phyloP scores from a whole-genome alignment of 2,329 filamentous ascomycete species.

The Aspergillus arachidicola region DNA sequence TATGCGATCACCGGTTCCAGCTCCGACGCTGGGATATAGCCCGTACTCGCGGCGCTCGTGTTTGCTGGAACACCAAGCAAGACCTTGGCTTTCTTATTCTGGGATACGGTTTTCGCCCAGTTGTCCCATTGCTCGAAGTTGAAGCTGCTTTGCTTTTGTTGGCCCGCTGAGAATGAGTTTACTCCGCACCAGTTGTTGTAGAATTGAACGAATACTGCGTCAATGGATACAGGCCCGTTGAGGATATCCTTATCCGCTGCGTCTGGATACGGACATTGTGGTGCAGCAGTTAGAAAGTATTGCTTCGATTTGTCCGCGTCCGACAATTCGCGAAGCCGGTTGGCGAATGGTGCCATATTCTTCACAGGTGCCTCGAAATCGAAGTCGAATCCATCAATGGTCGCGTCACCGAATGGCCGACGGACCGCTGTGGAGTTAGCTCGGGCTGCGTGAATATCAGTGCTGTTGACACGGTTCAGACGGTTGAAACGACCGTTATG shows the following conservation, averaged over 20 bases:
- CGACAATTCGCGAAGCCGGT: conserved; percentile 59
- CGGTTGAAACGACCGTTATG: not conserved
- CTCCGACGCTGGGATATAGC: conserved; percentile 55
- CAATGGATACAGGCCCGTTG: conserved; percentile 56
- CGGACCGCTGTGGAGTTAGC: conserved; percentile 43
- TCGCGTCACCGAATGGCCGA: conserved; percentile 67
- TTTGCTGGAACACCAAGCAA: conserved; percentile 64
- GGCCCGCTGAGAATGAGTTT: conserved; percentile 52
- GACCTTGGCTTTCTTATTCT: conserved; percentile 63
- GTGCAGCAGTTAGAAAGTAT: conserved; percentile 66
- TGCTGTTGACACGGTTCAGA: not conserved
- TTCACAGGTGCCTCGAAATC: conserved; percentile 66
- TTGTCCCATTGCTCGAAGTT: conserved; percentile 67
- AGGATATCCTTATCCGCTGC: conserved; percentile 61
- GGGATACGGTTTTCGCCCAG: conserved; percentile 62
- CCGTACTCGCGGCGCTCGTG: conserved; percentile 55
- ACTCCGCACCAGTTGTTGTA: conserved; percentile 71
- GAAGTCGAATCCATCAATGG: conserved; percentile 75
- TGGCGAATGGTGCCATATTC: conserved; percentile 65
- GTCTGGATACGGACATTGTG: conserved; percentile 70
- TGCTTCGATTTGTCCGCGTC: conserved; percentile 53
- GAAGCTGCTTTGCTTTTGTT: conserved; percentile 55
- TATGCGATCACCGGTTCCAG: conserved; percentile 58
- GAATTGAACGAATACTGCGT: conserved; percentile 67
- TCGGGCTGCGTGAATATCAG: not conserved